Evolutionary conservation across 345 rosid genomes (phyloP).

Genomic region (Sisymbrium irio): DNA sequence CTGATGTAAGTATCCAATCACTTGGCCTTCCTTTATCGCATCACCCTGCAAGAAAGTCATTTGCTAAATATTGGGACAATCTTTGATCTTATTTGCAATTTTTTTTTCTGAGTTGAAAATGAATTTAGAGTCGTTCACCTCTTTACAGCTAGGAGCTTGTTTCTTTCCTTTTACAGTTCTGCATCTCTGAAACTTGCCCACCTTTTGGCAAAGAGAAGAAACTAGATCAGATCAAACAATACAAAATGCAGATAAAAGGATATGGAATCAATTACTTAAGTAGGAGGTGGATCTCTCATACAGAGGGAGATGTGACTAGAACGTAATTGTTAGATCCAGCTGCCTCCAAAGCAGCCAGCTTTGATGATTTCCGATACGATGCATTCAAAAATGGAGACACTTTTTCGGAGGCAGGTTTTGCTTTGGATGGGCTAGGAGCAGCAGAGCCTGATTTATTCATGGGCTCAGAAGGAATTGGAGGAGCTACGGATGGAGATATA

Average conservation of each 20-base stretch:
- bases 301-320: conserved; percentile 70
- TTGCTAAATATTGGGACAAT: not conserved
- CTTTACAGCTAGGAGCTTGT: conserved; percentile 68
- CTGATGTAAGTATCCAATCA: conserved; percentile 82
- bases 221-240: conserved; percentile 1
- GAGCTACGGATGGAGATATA: conserved; percentile 65
- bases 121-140: conserved; percentile 43
- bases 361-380: conserved; percentile 64
- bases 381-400: conserved; percentile 56
- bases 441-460: conserved; percentile 56
- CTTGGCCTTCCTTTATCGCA: conserved; percentile 77
- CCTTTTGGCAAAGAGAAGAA: conserved; percentile 40
- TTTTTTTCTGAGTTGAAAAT: not conserved
- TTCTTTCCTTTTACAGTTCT: conserved; percentile 74
- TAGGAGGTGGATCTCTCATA: conserved; percentile 37
- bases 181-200: conserved; percentile 77
- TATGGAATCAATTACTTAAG: not conserved
- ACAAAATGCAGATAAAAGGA: not conserved
- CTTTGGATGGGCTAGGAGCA: conserved; percentile 42
- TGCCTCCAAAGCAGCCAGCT: conserved; percentile 77
- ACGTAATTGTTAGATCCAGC: conserved; percentile 68
- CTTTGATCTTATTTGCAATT: not conserved
- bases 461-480: conserved; percentile 80
- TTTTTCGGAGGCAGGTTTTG: conserved; percentile 55
- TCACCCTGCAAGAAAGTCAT: conserved; percentile 59